phyloP scores from a whole-genome alignment of 495 filamentous ascomycete species.

The Daldinia caldariorum region DNA sequence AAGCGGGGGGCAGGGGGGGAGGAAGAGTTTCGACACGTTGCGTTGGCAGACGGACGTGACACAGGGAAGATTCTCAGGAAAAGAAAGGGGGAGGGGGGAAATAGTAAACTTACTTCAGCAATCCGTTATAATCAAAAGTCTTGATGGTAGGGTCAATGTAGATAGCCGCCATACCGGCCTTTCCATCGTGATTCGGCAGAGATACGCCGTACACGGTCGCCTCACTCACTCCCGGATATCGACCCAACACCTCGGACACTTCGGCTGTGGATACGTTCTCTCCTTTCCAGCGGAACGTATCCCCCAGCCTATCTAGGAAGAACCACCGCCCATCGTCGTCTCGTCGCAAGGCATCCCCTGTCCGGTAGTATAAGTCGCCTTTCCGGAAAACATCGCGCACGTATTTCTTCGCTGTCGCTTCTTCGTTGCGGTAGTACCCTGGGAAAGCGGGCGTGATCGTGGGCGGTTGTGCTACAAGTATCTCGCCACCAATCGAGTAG shows the following conservation, averaged over 20 bases:
- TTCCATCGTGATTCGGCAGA: constrained; percentile 75
- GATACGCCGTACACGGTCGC: constrained; percentile 83
- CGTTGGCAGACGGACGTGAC: constrained; percentile 6
- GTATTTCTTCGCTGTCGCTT: constrained; percentile 75
- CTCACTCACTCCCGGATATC: constrained; percentile 72
- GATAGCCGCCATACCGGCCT: constrained; percentile 74
- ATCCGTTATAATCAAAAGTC: constrained; percentile 62
- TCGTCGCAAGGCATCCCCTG: constrained; percentile 75
- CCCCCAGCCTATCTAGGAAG: constrained; percentile 79
- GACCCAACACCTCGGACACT: constrained; percentile 73
- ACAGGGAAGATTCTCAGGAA: constrained; percentile 2
- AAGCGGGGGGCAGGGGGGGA: background rate
- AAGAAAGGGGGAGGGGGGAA: background rate
- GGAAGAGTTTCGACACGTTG: background rate
- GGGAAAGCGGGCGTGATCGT: constrained; percentile 63
- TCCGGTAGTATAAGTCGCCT: constrained; percentile 79
- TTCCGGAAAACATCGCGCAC: constrained; percentile 75
- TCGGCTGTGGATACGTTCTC: constrained; percentile 86
- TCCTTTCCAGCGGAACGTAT: constrained; percentile 86
- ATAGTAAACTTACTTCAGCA: constrained; percentile 56
- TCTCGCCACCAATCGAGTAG: constrained; percentile 78
- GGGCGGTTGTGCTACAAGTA: constrained; percentile 70
- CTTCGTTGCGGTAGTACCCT: constrained; percentile 74
- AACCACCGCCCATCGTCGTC: constrained; percentile 77
- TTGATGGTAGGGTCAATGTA: constrained; percentile 56